Conservation (phyloP, 2,329 filamentous ascomycete genomes). For the Diaporthe helianthi region DNA sequence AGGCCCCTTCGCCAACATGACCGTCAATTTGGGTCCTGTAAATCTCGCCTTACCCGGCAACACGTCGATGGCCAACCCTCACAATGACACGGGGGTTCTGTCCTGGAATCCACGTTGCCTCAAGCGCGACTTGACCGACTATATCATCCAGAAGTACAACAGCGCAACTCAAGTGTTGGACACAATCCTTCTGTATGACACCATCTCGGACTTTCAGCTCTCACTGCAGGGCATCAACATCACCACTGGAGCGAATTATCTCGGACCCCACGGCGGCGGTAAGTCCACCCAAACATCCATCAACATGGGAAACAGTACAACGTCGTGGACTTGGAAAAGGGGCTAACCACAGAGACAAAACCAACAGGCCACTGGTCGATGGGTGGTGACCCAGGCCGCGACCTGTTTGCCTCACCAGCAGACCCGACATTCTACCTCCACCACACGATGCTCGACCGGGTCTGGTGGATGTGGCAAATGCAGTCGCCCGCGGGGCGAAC, state of each 20-base stretch:
- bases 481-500: constrained; percentile 41
- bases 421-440: constrained; percentile 28
- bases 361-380: constrained; percentile 37
- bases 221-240: constrained; percentile 1
- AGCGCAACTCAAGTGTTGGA: constrained; percentile 38
- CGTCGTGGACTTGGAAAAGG: not conserved
- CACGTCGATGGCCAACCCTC: constrained; percentile 38
- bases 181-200: constrained; percentile 34
- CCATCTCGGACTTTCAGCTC: constrained; percentile 41
- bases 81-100: constrained; percentile 36
- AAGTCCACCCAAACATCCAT: constrained; percentile 40
- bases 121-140: constrained; percentile 38
- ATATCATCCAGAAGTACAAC: constrained; percentile 40
- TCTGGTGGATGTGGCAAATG: constrained; percentile 35
- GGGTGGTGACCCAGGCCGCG: constrained; percentile 36
- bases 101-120: constrained; percentile 47
- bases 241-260: constrained; percentile 11
- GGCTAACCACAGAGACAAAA: not conserved
- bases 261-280: constrained; percentile 42
- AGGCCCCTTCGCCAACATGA: constrained; percentile 56
- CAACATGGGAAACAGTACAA: not conserved
- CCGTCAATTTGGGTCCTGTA: constrained; percentile 50
- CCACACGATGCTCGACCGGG: constrained; percentile 28
- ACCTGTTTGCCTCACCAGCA: constrained; percentile 16
- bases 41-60: constrained; percentile 37